Percentiles rank a stretch among this genome's conserved stretches.
These are phyloP conservation scores for Goffeauzyma gilvescens DNA, from an alignment of 768 basidiomycete species.

Conservation along the genomic window DNA sequence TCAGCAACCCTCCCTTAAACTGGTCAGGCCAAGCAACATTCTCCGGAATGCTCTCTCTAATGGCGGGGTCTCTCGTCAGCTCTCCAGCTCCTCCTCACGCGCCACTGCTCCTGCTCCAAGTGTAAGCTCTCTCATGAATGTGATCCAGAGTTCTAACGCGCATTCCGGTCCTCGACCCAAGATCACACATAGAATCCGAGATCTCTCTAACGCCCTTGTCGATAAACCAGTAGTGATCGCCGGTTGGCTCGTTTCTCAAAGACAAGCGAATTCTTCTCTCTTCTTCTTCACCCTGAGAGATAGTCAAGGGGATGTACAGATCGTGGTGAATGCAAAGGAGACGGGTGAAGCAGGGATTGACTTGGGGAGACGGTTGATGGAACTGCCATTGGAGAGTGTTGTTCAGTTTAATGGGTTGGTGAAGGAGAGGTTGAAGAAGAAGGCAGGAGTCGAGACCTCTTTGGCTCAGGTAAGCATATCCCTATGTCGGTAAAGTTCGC, in stretches of 20 bases:
- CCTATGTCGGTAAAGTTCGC: not conserved
- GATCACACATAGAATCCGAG: constrained; percentile 46
- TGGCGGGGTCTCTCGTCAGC: not conserved
- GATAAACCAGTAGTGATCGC: constrained; percentile 49
- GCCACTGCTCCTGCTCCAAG: too few relatives aligned
- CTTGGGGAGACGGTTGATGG: constrained; percentile 38
- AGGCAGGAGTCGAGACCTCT: not conserved
- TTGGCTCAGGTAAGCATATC: not conserved
- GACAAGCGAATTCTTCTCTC: constrained; percentile 41
- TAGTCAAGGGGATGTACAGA: constrained; percentile 55
- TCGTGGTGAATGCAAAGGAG: constrained; percentile 43
- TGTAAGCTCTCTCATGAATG: too few relatives aligned
- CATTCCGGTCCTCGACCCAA: constrained; percentile 20
- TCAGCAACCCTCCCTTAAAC: too few relatives aligned
- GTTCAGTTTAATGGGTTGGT: constrained; percentile 60
- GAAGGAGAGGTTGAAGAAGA: constrained; percentile 32
- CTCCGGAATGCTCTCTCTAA: not conserved
- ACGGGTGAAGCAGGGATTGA: constrained; percentile 15
- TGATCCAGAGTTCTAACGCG: too few relatives aligned
- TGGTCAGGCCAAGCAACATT: too few relatives aligned
- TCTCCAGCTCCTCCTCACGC: too few relatives aligned
- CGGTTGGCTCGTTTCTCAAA: constrained; percentile 65
- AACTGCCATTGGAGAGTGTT: constrained; percentile 56
- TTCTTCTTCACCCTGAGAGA: constrained; percentile 80
- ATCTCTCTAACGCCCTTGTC: constrained; percentile 39